Base-by-base conservation (phyloP, 1,139 yeast genomes). In the Zygoascus meyerae region DNA sequence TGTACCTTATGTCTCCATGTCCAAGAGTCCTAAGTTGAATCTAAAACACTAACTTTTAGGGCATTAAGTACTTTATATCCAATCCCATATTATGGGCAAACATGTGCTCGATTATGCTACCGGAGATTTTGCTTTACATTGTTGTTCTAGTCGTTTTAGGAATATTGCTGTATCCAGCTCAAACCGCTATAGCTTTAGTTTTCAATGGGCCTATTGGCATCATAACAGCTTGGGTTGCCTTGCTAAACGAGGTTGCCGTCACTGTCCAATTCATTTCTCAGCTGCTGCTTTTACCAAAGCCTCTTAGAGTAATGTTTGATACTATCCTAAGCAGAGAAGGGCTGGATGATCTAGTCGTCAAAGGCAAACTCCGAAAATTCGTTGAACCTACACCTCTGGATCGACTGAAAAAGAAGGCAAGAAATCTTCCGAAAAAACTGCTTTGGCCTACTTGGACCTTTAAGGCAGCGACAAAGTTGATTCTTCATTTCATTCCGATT, bases 261-360 rank as follows among this genome's bases (percentile, higher is more conserved):
- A 63, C 80, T 8, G 72, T 85, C 2, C 68, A 71, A n/a, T 65
- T 77, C 35, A 55, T 81, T 5, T 72, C 78, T 5, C 70, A 72
- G n/a, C 57, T 68, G 30, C 52, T 78, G 2, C 63, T 83, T n/a
- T 67, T 81, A 59, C 85, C 87, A 11, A 70, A 71, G 9, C 78
- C 85, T 5, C 73, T 81, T 49, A 68, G 68, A 28, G 62, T 69
- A 34, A 68, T 81, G 1, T 83, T 83, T 60, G 90, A 83, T 55
- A 70, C 69, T 9, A 59, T 82, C 0, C 57, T 84, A 42, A 65
- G 72, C 34, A 65, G 68, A 45, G 78, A 81, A 53, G 74, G 75
- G 33, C 60, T 71, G 26, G 75, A 75, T 49, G 75, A 74, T 49
- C 62, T 77, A 18, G 77, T 80, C 1, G 61, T 78, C 30, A 61